Evolutionary conservation across 305 asterid genomes (phyloP).

Genomic region (Coffea humblotiana): DNA sequence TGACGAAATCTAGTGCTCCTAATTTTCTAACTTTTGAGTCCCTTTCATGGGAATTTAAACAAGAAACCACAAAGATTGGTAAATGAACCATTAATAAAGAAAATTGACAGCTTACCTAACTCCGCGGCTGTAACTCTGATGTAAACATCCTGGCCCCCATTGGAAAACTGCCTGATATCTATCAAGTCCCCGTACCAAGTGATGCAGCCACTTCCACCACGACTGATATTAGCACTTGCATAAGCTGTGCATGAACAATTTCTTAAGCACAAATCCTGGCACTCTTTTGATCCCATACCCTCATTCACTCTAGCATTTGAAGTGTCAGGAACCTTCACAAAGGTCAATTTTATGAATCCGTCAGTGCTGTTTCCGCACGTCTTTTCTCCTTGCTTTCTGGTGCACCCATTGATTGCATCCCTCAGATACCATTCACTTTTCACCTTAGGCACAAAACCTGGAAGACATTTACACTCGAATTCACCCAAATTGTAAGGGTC

Average conservation of each 20-base stretch:
- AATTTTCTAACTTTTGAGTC: neutral
- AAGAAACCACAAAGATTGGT: conserved; percentile 2
- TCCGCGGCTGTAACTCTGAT: conserved; percentile 19
- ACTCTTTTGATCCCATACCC: neutral
- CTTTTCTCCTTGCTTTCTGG: conserved; percentile 25
- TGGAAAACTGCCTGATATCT: conserved; percentile 26
- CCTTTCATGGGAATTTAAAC: neutral
- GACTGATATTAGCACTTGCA: conserved; percentile 21
- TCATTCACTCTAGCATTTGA: conserved; percentile 42
- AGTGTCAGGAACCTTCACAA: conserved; percentile 73
- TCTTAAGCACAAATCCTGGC: conserved; percentile 31
- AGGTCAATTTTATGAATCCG: conserved; percentile 31
- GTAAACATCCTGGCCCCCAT: conserved; percentile 38
- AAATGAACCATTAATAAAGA: neutral
- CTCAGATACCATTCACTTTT: conserved; percentile 38
- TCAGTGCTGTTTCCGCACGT: conserved; percentile 30
- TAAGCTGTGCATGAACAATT: conserved; percentile 49
- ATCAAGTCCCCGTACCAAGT: conserved; percentile 36
- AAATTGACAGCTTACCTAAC: conserved; percentile 27
- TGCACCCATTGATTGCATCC: conserved; percentile 39
- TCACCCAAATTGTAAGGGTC: conserved; percentile 26
- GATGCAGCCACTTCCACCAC: conserved; percentile 29
- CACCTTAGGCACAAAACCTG: conserved; percentile 37
- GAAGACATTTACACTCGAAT: conserved; percentile 39
- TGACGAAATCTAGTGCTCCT: neutral